Evolutionary conservation across 176 grass and related monocot genomes (phyloP).

Genomic region (Luzula sylvatica): DNA sequence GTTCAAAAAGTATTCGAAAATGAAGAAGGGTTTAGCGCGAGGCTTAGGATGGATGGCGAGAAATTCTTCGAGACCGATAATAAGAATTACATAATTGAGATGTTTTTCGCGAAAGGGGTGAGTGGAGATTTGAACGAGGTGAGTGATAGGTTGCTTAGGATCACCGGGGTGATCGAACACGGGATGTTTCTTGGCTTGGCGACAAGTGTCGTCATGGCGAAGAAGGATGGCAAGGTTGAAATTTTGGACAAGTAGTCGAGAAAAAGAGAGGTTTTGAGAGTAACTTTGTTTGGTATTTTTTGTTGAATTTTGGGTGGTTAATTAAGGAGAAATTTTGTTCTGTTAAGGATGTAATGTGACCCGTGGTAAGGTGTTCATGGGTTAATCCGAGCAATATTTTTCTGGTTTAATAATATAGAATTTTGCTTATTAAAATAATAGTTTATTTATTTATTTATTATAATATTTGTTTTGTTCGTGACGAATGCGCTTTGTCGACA

Average conservation of each 20-base stretch:
- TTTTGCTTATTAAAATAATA: neutral
- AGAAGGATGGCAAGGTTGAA: conserved; percentile 19
- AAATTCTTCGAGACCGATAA: conserved; percentile 25
- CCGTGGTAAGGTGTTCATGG: neutral
- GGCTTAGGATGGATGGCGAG: conserved; percentile 11
- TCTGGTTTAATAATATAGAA: neutral
- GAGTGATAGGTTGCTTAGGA: conserved; percentile 22
- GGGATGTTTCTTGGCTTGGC: conserved; percentile 33
- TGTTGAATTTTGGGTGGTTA: neutral
- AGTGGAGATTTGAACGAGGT: conserved; percentile 12
- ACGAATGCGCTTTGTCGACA: neutral
- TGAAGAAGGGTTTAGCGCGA: conserved; percentile 11
- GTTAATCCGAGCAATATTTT: neutral
- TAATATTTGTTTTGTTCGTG: neutral
- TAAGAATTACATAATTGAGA: conserved; percentile 31
- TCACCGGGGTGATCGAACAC: conserved; percentile 31
- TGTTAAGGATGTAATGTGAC: neutral
- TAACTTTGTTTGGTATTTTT: neutral
- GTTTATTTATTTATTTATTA: neutral
- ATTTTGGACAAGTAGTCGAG: conserved; percentile 4
- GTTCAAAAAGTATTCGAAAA: conserved; percentile 12
- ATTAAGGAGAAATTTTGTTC: conserved; percentile 7
- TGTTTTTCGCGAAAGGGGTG: conserved; percentile 31
- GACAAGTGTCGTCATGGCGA: conserved; percentile 23
- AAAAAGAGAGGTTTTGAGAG: neutral